These are phyloP conservation scores for Litchi chinensis DNA, from an alignment of 345 rosid species.

Conservation along the genomic window DNA sequence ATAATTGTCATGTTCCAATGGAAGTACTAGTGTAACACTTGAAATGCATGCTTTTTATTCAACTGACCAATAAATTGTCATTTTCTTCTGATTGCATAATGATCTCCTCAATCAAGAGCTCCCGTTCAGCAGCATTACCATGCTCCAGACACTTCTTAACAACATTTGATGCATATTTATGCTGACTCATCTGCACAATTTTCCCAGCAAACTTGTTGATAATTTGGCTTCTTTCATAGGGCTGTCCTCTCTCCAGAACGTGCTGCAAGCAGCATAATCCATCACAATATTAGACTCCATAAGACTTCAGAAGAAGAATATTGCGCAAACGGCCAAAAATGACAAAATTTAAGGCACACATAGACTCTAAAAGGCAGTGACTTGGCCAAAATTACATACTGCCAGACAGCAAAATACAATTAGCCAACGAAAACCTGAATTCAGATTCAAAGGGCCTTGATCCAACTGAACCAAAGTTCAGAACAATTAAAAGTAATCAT, in stretches of 20 bases:
- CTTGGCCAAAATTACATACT: constrained; percentile 2
- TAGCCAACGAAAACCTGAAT: not conserved
- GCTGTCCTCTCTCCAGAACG: constrained; percentile 86
- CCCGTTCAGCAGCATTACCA: constrained; percentile 70
- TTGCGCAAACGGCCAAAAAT: not conserved
- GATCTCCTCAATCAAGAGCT: constrained; percentile 80
- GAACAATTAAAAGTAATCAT: not conserved
- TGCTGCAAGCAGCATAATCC: constrained; percentile 54
- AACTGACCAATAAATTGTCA: constrained; percentile 81
- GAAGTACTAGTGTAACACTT: not conserved
- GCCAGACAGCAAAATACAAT: not conserved
- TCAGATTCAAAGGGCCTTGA: not conserved
- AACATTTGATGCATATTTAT: constrained; percentile 95
- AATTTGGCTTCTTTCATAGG: constrained; percentile 72
- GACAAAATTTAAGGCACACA: not conserved
- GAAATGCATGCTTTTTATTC: not conserved
- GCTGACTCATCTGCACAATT: constrained; percentile 91
- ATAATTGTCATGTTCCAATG: not conserved
- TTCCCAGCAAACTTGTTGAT: constrained; percentile 78
- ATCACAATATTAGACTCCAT: constrained; percentile 6
- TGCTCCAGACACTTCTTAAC: constrained; percentile 93
- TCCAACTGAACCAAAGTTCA: not conserved
- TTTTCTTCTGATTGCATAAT: constrained; percentile 72
- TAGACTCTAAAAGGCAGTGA: not conserved
- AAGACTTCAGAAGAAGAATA: not conserved